phyloP scores from a whole-genome alignment of 345 rosid species.

The rapeseed (Brassica napus) region DNA sequence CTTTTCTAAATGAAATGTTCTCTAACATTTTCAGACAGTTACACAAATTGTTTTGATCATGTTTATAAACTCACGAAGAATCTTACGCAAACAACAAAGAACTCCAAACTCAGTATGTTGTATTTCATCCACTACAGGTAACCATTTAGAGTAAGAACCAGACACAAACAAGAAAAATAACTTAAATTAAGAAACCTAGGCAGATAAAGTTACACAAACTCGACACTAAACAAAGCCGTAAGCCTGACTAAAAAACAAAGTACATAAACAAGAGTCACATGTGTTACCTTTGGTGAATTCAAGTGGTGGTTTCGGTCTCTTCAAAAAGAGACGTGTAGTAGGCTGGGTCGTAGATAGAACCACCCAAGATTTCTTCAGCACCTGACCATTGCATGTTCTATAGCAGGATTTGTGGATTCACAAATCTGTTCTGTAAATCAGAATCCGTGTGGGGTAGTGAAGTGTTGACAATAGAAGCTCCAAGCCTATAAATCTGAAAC shows the following conservation, averaged over 20 bases:
- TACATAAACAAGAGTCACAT: constrained; percentile 4
- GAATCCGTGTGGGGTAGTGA: constrained; percentile 56
- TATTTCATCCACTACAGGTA: neutral
- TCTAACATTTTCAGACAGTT: no score
- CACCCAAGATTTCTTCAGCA: constrained; percentile 61
- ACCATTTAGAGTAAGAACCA: neutral
- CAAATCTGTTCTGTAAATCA: constrained; percentile 70
- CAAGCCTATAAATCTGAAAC: constrained; percentile 92
- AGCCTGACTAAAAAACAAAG: neutral
- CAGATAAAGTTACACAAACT: neutral
- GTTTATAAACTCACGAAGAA: no score
- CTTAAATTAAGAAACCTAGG: neutral
- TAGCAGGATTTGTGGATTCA: constrained; percentile 63
- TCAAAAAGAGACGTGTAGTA: constrained; percentile 81
- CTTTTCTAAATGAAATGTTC: no score
- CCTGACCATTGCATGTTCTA: constrained; percentile 53
- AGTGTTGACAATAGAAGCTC: constrained; percentile 56
- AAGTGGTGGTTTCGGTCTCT: constrained; percentile 37
- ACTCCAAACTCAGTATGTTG: neutral
- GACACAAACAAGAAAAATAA: neutral
- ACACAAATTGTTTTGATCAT: no score
- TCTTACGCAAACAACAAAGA: no score
- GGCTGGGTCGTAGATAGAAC: constrained; percentile 75
- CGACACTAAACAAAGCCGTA: neutral
- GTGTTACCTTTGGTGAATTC: constrained; percentile 22